phyloP scores from a whole-genome alignment of 176 grass and related monocot species.

The Typha latifolia region DNA sequence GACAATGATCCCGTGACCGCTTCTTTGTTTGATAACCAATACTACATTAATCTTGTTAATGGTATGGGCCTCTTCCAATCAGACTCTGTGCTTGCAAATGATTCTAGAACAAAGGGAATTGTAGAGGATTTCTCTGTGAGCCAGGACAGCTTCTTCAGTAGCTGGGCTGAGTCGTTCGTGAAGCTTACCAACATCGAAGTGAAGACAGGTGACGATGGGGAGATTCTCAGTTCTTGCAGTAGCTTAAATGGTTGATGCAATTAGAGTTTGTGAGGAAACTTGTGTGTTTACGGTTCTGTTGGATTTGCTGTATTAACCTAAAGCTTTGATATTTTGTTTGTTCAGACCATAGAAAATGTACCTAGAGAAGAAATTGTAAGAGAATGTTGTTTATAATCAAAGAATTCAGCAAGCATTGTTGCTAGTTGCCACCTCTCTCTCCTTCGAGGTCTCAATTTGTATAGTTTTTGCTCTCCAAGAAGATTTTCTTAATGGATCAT shows the following conservation, averaged over 20 bases:
- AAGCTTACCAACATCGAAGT: slow-evolving; percentile 54
- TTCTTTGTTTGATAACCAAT: slow-evolving; percentile 65
- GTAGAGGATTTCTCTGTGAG: slow-evolving; percentile 51
- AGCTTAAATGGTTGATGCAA: slow-evolving; percentile 45
- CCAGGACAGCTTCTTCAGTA: slow-evolving; percentile 59
- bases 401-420: too few relatives aligned
- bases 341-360: too few relatives aligned
- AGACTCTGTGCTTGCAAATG: slow-evolving; percentile 60
- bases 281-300: too few relatives aligned
- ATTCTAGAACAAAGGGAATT: slow-evolving; percentile 39
- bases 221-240: slow-evolving; percentile 54
- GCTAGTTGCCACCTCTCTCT: too few relatives aligned
- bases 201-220: slow-evolving; percentile 61
- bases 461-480: too few relatives aligned
- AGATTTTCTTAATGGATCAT: too few relatives aligned
- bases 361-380: too few relatives aligned
- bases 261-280: too few relatives aligned
- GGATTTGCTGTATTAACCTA: too few relatives aligned
- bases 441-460: too few relatives aligned
- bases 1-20: slow-evolving; percentile 60
- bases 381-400: too few relatives aligned
- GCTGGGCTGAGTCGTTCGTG: slow-evolving; percentile 67
- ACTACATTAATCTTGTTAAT: slow-evolving; percentile 63
- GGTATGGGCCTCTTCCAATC: slow-evolving; percentile 66
- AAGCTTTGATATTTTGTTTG: too few relatives aligned